Evolutionary conservation across 495 filamentous ascomycete species (phyloP).

Genomic region (Penicillium longicatenatum): DNA sequence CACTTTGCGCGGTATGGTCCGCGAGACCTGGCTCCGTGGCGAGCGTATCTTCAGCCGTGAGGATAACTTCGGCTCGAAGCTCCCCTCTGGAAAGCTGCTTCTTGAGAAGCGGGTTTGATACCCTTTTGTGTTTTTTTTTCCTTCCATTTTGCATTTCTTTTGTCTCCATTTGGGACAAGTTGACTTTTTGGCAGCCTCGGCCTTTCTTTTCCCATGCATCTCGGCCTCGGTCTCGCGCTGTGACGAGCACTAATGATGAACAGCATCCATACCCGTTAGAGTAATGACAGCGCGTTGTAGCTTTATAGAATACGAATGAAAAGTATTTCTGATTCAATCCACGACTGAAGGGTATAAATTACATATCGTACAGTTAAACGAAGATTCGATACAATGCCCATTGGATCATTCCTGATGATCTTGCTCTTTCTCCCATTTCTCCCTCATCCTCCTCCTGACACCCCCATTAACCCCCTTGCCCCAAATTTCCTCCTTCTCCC

Average conservation of each 20-base stretch:
- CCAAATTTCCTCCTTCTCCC: conserved; percentile 46
- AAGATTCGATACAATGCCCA: not conserved
- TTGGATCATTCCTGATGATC: conserved; percentile 2
- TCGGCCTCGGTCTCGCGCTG: conserved; percentile 16
- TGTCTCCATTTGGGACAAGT: conserved; percentile 16
- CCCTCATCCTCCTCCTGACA: conserved; percentile 44
- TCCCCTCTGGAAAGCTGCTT: conserved; percentile 60
- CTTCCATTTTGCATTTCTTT: conserved; percentile 19
- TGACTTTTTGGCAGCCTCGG: conserved; percentile 18
- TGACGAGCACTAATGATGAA: conserved; percentile 35
- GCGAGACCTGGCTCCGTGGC: conserved; percentile 89
- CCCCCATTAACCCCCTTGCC: conserved; percentile 50
- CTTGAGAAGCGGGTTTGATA: conserved; percentile 56
- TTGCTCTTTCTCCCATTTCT: conserved; percentile 45
- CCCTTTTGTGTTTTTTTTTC: conserved; percentile 21
- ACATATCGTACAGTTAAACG: not conserved
- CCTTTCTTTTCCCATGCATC: conserved; percentile 14
- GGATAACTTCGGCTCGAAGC: conserved; percentile 61
- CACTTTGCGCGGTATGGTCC: conserved; percentile 75
- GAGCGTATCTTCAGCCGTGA: conserved; percentile 67
- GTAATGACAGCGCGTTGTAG: conserved; percentile 32
- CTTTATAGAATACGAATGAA: conserved; percentile 26
- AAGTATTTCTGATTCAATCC: conserved; percentile 9
- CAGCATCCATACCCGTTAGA: conserved; percentile 37
- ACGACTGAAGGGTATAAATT: conserved; percentile 17